A percentile compares a stretch with the other conserved stretches of the same genome.
Evolutionary conservation across 345 rosid genomes (phyloP).

Genomic region (Streptanthus diversifolius): DNA sequence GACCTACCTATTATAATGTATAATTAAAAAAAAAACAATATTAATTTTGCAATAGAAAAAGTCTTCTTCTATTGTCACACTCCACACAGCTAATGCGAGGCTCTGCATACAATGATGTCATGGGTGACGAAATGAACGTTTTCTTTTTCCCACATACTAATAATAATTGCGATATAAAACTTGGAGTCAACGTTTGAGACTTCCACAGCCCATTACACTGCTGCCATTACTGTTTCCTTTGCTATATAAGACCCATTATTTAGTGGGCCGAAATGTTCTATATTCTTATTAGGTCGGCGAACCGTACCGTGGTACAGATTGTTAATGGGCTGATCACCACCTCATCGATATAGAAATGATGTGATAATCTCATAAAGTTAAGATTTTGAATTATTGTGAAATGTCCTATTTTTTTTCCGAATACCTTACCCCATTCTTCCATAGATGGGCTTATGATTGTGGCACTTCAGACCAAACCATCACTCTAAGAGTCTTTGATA

Average conservation of each 20-base stretch:
- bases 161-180: neutral
- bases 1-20: conserved; percentile 18
- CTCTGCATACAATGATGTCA: conserved; percentile 31
- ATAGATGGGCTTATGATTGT: neutral
- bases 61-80: conserved; percentile 22
- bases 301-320: neutral
- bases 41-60: conserved; percentile 8
- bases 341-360: neutral
- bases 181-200: neutral
- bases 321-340: neutral
- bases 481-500: neutral
- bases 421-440: neutral
- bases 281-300: neutral
- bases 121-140: conserved; percentile 25
- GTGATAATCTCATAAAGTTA: too few species aligned
- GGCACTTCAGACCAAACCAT: neutral
- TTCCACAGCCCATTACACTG: neutral
- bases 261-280: neutral
- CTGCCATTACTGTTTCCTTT: neutral
- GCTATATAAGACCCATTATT: neutral
- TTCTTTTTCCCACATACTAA: conserved; percentile 24
- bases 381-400: neutral
- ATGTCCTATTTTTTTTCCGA: neutral
- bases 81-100: conserved; percentile 26
- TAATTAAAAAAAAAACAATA: neutral